Conservation (phyloP, 108 stramenopile species). For the Nitzschia inconspicua region DNA sequence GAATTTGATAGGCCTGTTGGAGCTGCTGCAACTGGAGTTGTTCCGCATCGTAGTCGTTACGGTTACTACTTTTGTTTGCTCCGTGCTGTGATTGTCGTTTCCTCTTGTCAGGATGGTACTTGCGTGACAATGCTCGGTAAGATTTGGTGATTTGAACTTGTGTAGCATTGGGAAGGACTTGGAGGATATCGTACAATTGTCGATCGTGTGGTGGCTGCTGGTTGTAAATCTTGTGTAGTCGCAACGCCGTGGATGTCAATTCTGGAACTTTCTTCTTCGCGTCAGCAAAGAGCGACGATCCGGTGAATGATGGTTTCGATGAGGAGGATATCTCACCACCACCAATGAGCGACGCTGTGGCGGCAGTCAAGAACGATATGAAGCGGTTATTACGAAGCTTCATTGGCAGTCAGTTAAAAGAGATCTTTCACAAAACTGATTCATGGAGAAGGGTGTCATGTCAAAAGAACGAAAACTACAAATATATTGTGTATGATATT, state of each 20-base stretch:
- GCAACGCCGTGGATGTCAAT: slow-evolving; percentile 35
- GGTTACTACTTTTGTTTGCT: neutral
- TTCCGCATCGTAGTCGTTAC: slow-evolving; percentile 14
- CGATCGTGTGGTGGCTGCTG: slow-evolving; percentile 67
- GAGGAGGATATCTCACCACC: too few species aligned
- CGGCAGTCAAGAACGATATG: too few species aligned
- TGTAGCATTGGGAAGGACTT: slow-evolving; percentile 70
- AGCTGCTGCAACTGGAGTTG: slow-evolving; percentile 44
- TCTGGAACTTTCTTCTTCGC: slow-evolving; percentile 19
- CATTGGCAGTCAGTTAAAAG: too few species aligned
- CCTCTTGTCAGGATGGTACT: slow-evolving; percentile 87
- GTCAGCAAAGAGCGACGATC: too few species aligned
- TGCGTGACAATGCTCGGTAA: slow-evolving; percentile 57
- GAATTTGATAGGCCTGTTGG: slow-evolving; percentile 65
- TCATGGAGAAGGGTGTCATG: too few species aligned
- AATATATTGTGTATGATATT: too few species aligned
- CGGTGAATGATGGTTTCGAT: too few species aligned
- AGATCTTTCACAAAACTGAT: too few species aligned
- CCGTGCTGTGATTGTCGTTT: neutral
- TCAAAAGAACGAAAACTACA: too few species aligned
- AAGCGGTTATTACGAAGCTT: too few species aligned
- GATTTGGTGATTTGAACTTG: slow-evolving; percentile 61
- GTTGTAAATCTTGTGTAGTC: slow-evolving; percentile 42
- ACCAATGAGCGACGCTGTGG: too few species aligned
- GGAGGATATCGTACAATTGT: slow-evolving; percentile 68